Base-by-base conservation (phyloP, 2,329 filamentous ascomycete species). In the Colletotrichum tanaceti region DNA sequence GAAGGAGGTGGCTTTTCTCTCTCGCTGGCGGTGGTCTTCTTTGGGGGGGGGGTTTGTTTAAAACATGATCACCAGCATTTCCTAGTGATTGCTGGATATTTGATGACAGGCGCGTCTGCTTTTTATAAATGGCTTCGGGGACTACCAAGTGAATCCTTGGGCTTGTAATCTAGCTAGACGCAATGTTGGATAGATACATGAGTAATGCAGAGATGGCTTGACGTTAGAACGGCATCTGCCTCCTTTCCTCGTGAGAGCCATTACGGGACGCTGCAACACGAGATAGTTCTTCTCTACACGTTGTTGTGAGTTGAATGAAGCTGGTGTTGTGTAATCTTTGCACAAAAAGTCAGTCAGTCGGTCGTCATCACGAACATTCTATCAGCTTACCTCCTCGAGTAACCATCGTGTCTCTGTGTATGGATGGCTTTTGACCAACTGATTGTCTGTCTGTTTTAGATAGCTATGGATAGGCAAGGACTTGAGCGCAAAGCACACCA, bases 121-220 rank as follows among this genome's bases (percentile, higher is more conserved):
- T 53, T 50, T 20, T 65, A 65, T 35, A 24, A 49, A 57, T 46
- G 57, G 62, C 50, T 64, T 65, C 39, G 38, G 28, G 66, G 66
- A 55, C 50, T 18, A 14, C 41, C 38, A 50, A 57, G 50, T 57
- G 55, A 57, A 43, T 52, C 62, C 47, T 32, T 16, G 18, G 32
- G 50, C 50, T 20, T 20, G 14, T 60, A 35, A 32, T 20, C 28
- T 44, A 38, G 38, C 54, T 59, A 57, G 52, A 58, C 50, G 66
- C 50, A 54, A 61, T 68, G 62, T 68, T 68, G 55, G 66, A 65
- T 65, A 68, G 62, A 65, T 52, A 68, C 44, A 66, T 68, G 66
- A 66, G 66, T 68, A 68, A 68, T 68, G 66, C 66, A 61, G 63
- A 65, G 50, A 66, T 68, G 66, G 66, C 18, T 66, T 60, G 66